These are phyloP conservation scores for Lentinula sp. DNA, from an alignment of 768 basidiomycete genomes.

Conservation along the genomic window DNA sequence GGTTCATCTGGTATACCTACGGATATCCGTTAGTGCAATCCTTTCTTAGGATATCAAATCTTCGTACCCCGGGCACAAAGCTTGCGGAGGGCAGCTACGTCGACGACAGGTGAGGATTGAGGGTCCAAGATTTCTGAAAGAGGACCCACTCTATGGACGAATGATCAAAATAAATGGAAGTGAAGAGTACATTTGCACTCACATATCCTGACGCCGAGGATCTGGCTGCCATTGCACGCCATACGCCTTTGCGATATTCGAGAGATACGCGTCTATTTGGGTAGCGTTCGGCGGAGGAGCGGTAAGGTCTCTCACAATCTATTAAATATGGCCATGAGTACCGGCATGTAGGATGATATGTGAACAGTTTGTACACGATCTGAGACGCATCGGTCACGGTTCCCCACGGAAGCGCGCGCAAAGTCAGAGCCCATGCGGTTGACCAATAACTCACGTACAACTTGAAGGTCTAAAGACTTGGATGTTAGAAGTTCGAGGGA, in stretches of 20 bases:
- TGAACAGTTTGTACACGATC: slow-evolving; percentile 27
- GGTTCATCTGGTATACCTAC: slow-evolving; percentile 72
- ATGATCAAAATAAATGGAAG: neutral
- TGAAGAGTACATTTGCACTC: slow-evolving; percentile 14
- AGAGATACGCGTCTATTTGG: slow-evolving; percentile 50
- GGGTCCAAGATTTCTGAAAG: slow-evolving; percentile 61
- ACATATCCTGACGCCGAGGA: slow-evolving; percentile 59
- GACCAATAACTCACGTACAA: slow-evolving; percentile 47
- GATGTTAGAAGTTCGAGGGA: slow-evolving; percentile 6
- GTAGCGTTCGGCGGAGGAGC: slow-evolving; percentile 49
- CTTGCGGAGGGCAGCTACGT: slow-evolving; percentile 47
- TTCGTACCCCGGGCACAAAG: slow-evolving; percentile 57
- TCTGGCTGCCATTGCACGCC: slow-evolving; percentile 59
- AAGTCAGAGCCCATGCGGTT: slow-evolving; percentile 56
- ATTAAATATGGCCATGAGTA: neutral
- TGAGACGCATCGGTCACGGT: slow-evolving; percentile 51
- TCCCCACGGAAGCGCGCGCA: slow-evolving; percentile 41
- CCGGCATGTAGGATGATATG: neutral
- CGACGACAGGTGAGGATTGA: slow-evolving; percentile 40
- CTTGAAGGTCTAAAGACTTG: slow-evolving; percentile 43
- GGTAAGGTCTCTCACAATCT: slow-evolving; percentile 49
- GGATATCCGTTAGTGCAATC: neutral
- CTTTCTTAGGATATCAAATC: neutral
- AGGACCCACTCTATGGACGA: slow-evolving; percentile 35
- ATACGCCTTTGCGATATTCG: slow-evolving; percentile 45